Base-by-base conservation (phyloP, 345 rosid genomes). In the Acer negundo region DNA sequence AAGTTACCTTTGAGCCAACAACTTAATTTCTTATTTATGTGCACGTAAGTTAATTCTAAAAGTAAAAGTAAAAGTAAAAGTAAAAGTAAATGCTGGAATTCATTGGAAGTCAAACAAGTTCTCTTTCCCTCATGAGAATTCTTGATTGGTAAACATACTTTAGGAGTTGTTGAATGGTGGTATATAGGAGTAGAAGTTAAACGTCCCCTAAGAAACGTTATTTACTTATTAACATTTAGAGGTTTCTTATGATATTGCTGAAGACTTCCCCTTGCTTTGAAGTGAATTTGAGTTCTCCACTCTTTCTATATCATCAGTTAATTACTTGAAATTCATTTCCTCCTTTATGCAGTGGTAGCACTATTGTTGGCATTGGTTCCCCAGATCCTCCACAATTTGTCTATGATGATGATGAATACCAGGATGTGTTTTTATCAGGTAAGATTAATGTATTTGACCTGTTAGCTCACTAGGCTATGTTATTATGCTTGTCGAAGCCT, bases 371-470 rank as follows among this genome's bases (percentile, higher is more conserved):
- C 63, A 84, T 96, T 42, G 98, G 98, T 83, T 96, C 97, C 56
- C 97, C 95, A 20, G 98, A 96, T 81, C 97, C 99, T 68, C 99
- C 97, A 0, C 97, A 87, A 62, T 94, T 94, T 77, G 62, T 96
- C 62, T 91, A 94, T 17, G 89, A 96, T 62, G 97, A 96, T 0
- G 93, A 88, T 16, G 95, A 89, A n/a, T 91, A 94, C 82, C 76
- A 78, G 73, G 92, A 96, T 47, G 95, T 92, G 38, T 96, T 94
- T 83, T 79, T 92, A 80, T 91, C 98, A 79, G 97, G 99, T 90
- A 88, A 81, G 76, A n/a, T 28, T 73, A 42, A 58, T 55, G 22
- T 61, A 12, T n/a, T 65, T 55, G 13, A 11, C 28, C 24, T 26
- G 31, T 4, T 35, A 62, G 20, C 72, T 75, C 51, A 2, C 38